Evolutionary conservation across 305 asterid species (phyloP), one percentile per base, ranked within the genome.

Genomic region (Fraxinus sp.): DNA sequence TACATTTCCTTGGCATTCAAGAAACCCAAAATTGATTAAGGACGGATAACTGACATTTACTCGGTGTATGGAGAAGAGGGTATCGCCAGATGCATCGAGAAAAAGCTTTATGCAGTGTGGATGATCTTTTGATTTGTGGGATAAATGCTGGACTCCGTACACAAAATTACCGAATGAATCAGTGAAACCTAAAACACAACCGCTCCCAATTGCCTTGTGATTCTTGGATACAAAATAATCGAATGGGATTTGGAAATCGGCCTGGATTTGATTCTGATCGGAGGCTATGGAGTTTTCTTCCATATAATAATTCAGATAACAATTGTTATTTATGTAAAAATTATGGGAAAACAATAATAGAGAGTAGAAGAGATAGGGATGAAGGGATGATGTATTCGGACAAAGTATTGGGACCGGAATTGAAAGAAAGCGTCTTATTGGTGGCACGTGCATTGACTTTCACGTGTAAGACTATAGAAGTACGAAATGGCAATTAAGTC

Each of bases 171-270:
- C 90, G 22, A 83, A 75, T 9, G 97, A 89, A 88, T 93, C 95
- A 1, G 90, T 85, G 72, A 93, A 93, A 77, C 82, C 80, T 41
- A 93, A 80, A 74, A 79, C 83, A 13, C 94, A 91, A 68, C 71
- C 73, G 36, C 35, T 77, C 83, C 91, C 88, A 13, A 88, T 59
- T 7, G 79, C 73, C 74, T 84, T 83, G 6, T 64, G 86, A 20
- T 91, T 90, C 91, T 94, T 94, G 30, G 91, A 85, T 11, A 94
- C 91, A 55, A 93, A 93, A 49, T 90, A 91, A 92, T 95, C 98
- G 73, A 88, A 78, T 4, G 98, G 96, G 84, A 95, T 90, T 77
- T 75, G 86, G 80, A 68, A 84, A 84, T 68, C 35, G 57, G 86
- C 85, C 3, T 78, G 81, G 18, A 57, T 39, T 22, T 57, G 30